Evolutionary conservation across 1,284 basidiomycete species (phyloP).

Genomic region (Trichosporon sp.): DNA sequence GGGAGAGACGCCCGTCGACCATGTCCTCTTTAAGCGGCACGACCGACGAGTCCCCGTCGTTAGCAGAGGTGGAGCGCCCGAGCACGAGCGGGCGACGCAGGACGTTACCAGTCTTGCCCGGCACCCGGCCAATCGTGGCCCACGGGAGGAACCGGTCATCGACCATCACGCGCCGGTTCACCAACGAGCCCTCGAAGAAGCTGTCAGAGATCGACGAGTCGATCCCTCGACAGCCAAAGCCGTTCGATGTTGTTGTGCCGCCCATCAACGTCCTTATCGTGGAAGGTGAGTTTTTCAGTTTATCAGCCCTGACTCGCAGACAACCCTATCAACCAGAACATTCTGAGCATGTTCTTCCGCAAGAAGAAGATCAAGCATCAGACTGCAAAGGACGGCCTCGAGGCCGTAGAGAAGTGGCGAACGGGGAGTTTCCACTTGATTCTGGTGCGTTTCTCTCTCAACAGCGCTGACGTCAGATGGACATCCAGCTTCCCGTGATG

Average conservation of each 20-base stretch:
- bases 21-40: slow-evolving; percentile 18
- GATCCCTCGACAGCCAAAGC: slow-evolving; percentile 3
- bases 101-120: slow-evolving; percentile 28
- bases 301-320: slow-evolving; percentile 56
- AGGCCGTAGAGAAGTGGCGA: slow-evolving; percentile 94
- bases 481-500: slow-evolving; percentile 99
- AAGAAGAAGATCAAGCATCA: slow-evolving; percentile 95
- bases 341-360: slow-evolving; percentile 90
- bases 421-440: slow-evolving; percentile 94
- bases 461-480: slow-evolving; percentile 65
- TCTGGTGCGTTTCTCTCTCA: slow-evolving; percentile 55
- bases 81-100: slow-evolving; percentile 19
- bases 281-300: slow-evolving; percentile 63
- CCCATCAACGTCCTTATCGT: slow-evolving; percentile 95
- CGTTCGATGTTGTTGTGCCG: slow-evolving; percentile 63
- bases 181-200: neutral
- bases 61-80: slow-evolving; percentile 10
- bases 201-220: slow-evolving; percentile 8
- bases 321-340: slow-evolving; percentile 97
- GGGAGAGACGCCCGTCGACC: slow-evolving; percentile 23
- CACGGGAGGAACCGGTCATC: slow-evolving; percentile 32
- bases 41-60: slow-evolving; percentile 9
- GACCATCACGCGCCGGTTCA: slow-evolving; percentile 12
- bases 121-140: slow-evolving; percentile 31
- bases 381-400: slow-evolving; percentile 88